Evolutionary conservation across 768 basidiomycete genomes (phyloP).

Genomic region (Lactarius hengduanensis): DNA sequence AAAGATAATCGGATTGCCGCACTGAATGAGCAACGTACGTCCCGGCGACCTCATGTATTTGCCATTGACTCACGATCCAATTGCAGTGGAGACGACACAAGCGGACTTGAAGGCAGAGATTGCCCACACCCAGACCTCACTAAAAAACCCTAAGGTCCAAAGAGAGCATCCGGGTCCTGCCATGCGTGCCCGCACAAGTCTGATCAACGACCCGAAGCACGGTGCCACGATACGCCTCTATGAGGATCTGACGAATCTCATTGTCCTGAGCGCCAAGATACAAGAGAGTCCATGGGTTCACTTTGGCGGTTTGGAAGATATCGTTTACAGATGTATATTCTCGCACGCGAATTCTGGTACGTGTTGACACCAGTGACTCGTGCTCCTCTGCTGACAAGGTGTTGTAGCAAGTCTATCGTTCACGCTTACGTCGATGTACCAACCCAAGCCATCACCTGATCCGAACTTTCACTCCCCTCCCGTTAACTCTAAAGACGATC

Average conservation of each 20-base stretch:
- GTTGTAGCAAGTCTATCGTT: slow-evolving; percentile 46
- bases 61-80: slow-evolving; percentile 11
- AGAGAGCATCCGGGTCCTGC: slow-evolving; percentile 43
- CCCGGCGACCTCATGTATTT: not conserved
- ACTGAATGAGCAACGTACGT: slow-evolving; percentile 50
- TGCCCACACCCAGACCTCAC: slow-evolving; percentile 47
- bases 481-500: slow-evolving; percentile 39
- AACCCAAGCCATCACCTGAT: slow-evolving; percentile 32
- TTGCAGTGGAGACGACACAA: slow-evolving; percentile 49
- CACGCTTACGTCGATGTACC: slow-evolving; percentile 25
- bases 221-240: slow-evolving; percentile 68
- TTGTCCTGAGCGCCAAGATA: slow-evolving; percentile 62
- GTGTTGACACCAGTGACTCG: not conserved
- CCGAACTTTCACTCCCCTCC: slow-evolving; percentile 34
- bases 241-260: slow-evolving; percentile 81
- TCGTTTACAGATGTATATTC: slow-evolving; percentile 65
- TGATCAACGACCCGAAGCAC: slow-evolving; percentile 56
- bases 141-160: slow-evolving; percentile 39
- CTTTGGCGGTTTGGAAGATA: slow-evolving; percentile 52
- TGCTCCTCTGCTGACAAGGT: slow-evolving; percentile 4
- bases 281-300: slow-evolving; percentile 40
- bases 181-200: slow-evolving; percentile 36
- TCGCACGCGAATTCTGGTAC: slow-evolving; percentile 37
- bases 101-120: slow-evolving; percentile 64
- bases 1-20: slow-evolving; percentile 49